These are phyloP conservation scores for Microglena sp. DNA, from an alignment of 139 green algal genomes.

Conservation along the genomic window DNA sequence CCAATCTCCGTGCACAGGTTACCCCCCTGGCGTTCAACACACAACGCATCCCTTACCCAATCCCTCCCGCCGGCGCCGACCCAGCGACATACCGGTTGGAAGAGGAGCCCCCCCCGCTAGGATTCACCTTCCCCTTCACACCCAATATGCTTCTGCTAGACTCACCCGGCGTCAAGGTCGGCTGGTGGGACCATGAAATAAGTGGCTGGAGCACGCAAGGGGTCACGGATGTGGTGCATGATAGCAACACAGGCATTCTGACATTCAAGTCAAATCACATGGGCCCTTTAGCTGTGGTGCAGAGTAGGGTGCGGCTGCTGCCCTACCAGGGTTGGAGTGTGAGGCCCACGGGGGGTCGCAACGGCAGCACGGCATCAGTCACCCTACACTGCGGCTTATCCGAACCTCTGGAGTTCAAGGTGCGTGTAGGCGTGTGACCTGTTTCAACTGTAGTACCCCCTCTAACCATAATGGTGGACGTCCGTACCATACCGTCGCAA, in stretches of 20 bases:
- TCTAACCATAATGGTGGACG: no score
- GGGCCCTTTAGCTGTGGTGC: conserved; percentile 49
- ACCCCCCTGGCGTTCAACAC: conserved; percentile 26
- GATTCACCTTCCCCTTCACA: conserved; percentile 34
- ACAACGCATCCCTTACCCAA: conserved; percentile 56
- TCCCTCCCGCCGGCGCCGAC: conserved; percentile 57
- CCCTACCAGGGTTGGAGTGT: conserved; percentile 54
- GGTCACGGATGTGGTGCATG: conserved; percentile 33
- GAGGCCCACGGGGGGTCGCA: conserved; percentile 38
- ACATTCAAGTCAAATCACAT: conserved; percentile 53
- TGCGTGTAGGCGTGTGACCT: no score
- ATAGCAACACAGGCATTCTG: conserved; percentile 23
- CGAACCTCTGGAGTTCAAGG: conserved; percentile 23
- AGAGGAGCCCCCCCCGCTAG: conserved; percentile 52
- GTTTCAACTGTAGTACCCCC: no score
- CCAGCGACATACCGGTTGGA: conserved; percentile 32
- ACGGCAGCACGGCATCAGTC: conserved; percentile 27
- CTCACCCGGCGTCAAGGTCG: conserved; percentile 1
- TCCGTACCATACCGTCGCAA: no score
- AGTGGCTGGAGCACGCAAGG: conserved; percentile 42
- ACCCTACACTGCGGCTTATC: conserved; percentile 17
- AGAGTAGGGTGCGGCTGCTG: conserved; percentile 32
- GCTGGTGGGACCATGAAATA: conserved; percentile 9
- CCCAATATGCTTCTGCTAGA: conserved; percentile 8
- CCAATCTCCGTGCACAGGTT: conserved; percentile 26